phyloP scores from a whole-genome alignment of 129 eudicot species.

The Flaveria trinervia region DNA sequence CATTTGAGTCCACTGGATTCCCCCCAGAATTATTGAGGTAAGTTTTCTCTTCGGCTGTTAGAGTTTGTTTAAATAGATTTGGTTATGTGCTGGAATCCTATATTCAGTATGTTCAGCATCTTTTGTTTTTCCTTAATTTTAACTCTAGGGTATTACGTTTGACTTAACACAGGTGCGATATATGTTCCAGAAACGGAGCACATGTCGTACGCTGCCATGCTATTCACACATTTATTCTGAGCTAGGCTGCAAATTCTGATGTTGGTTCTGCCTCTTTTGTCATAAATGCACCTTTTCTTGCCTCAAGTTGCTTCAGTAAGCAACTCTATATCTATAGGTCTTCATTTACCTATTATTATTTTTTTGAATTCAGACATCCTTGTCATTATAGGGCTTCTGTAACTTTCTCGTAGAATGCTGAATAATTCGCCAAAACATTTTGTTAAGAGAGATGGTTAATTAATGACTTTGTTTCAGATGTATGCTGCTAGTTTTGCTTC shows the following conservation, averaged over 20 bases:
- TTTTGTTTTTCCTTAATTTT: slow-evolving; percentile 12
- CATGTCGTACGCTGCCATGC: slow-evolving; percentile 99
- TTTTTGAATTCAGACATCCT: slow-evolving; percentile 24
- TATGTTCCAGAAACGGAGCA: slow-evolving; percentile 99
- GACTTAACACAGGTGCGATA: slow-evolving; percentile 99
- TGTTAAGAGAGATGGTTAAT: slow-evolving; percentile 21
- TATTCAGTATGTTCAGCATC: not conserved
- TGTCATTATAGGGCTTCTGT: slow-evolving; percentile 10
- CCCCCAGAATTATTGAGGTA: slow-evolving; percentile 86
- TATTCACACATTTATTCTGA: slow-evolving; percentile 68
- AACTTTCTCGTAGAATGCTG: not conserved
- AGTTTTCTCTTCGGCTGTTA: slow-evolving; percentile 30
- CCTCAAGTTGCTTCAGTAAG: slow-evolving; percentile 99
- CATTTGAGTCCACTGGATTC: slow-evolving; percentile 88
- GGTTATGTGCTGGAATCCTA: not conserved
- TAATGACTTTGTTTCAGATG: slow-evolving; percentile 53
- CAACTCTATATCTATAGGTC: slow-evolving; percentile 65
- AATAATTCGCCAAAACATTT: not conserved
- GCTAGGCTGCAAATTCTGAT: slow-evolving; percentile 82
- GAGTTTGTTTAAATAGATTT: not conserved
- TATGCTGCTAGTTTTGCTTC: slow-evolving; percentile 73
- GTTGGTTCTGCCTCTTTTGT: slow-evolving; percentile 73
- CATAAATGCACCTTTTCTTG: slow-evolving; percentile 78
- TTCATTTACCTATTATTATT: slow-evolving; percentile 36
- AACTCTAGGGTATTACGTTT: slow-evolving; percentile 54